phyloP scores from a whole-genome alignment of 805 yeast species.

The Starmerella cellae region DNA sequence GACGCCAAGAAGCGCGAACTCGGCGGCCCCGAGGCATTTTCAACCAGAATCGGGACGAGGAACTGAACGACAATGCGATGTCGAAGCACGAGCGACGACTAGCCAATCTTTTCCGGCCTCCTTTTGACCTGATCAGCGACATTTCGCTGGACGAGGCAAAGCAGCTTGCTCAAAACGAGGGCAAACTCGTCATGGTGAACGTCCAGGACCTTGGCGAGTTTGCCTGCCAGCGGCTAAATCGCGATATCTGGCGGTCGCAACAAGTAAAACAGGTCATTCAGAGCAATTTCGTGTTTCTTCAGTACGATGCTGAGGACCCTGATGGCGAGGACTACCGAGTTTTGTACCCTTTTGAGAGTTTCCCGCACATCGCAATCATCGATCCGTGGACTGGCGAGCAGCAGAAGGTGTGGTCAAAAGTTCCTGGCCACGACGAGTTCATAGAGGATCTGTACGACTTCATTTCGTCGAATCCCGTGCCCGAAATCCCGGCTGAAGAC shows the following conservation, averaged over 20 bases:
- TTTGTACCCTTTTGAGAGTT: conserved; percentile 53
- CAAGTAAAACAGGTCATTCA: conserved; percentile 51
- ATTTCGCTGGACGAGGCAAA: conserved; percentile 64
- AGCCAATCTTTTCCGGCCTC: conserved; percentile 80
- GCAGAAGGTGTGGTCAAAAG: conserved; percentile 56
- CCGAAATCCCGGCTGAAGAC: not conserved
- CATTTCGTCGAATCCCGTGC: conserved; percentile 24
- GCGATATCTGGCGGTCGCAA: conserved; percentile 80
- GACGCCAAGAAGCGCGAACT: conserved; percentile 16
- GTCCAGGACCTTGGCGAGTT: conserved; percentile 79
- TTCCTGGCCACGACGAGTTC: conserved; percentile 50
- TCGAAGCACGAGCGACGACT: conserved; percentile 39
- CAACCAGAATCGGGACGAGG: conserved; percentile 34
- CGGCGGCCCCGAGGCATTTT: conserved; percentile 33
- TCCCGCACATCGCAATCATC: conserved; percentile 80
- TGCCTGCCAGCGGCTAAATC: conserved; percentile 74
- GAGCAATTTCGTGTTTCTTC: conserved; percentile 67
- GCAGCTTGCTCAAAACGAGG: conserved; percentile 42
- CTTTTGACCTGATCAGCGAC: conserved; percentile 72
- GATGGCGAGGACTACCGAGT: conserved; percentile 59
- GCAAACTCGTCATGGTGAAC: conserved; percentile 77
- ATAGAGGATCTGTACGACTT: conserved; percentile 58
- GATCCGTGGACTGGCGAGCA: conserved; percentile 96
- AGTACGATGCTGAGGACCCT: conserved; percentile 65
- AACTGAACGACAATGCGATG: conserved; percentile 7